Conservation (phyloP, 257 asterid species). For the Scutellaria galericulata region DNA sequence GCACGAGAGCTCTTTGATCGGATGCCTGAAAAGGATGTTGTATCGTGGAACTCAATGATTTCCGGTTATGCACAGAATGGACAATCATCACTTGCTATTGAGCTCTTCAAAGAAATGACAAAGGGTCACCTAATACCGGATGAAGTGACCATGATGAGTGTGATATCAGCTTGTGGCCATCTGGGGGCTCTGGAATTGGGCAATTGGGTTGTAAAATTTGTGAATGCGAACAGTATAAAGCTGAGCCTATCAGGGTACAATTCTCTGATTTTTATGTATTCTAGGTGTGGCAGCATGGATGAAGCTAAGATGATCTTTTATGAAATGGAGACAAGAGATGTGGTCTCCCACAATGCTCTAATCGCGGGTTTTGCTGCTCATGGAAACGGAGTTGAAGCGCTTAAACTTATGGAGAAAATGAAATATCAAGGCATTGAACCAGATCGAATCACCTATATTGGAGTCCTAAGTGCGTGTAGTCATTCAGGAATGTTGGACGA, state of each 20-base stretch:
- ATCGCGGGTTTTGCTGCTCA: slow-evolving; percentile 76
- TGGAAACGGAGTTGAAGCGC: slow-evolving; percentile 62
- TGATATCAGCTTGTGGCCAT: slow-evolving; percentile 81
- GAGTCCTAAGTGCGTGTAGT: slow-evolving; percentile 73
- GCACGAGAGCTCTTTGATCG: slow-evolving; percentile 61
- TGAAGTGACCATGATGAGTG: slow-evolving; percentile 70
- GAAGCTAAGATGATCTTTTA: slow-evolving; percentile 52
- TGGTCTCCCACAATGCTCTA: slow-evolving; percentile 66
- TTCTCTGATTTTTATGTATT: slow-evolving; percentile 74
- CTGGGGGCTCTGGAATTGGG: slow-evolving; percentile 74
- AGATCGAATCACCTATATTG: slow-evolving; percentile 62
- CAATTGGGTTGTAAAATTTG: slow-evolving; percentile 50
- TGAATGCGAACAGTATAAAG: slow-evolving; percentile 43
- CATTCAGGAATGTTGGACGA: slow-evolving; percentile 68
- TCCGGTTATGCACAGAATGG: slow-evolving; percentile 82
- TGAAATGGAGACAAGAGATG: slow-evolving; percentile 62
- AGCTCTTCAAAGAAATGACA: slow-evolving; percentile 64
- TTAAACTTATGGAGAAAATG: slow-evolving; percentile 57
- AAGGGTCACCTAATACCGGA: slow-evolving; percentile 51
- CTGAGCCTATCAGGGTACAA: slow-evolving; percentile 54
- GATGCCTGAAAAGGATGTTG: slow-evolving; percentile 61
- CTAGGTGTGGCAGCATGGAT: slow-evolving; percentile 74
- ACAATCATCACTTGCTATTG: slow-evolving; percentile 60
- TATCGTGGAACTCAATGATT: slow-evolving; percentile 81
- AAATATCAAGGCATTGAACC: slow-evolving; percentile 51